Evolutionary conservation across 164 flowering plant genomes (phyloP).

Genomic region (Amborella trichopoda): DNA sequence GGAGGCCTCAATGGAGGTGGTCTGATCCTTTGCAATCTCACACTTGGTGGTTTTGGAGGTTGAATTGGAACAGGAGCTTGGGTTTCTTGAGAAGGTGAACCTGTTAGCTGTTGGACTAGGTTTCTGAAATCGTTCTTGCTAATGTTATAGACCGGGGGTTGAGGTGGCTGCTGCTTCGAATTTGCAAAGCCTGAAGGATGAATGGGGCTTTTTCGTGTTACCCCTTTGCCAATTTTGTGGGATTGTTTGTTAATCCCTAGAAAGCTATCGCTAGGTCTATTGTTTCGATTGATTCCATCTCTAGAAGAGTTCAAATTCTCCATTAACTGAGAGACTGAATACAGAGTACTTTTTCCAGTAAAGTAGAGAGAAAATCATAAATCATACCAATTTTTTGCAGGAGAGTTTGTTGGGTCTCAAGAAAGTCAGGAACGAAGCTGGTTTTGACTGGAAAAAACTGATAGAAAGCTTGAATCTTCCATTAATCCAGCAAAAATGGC

Average conservation of each 20-base stretch:
- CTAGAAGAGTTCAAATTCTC: conserved; percentile 30
- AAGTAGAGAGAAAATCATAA: too few species aligned
- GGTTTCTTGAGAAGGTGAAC: conserved; percentile 65
- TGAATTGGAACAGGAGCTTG: conserved; percentile 26
- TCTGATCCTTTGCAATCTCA: conserved; percentile 67
- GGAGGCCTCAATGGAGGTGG: conserved; percentile 70
- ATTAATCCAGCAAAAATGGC: too few species aligned
- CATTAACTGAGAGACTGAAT: too few species aligned
- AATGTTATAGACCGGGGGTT: conserved; percentile 89
- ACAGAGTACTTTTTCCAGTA: too few species aligned
- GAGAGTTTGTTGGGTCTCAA: too few species aligned
- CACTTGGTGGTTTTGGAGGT: conserved; percentile 56
- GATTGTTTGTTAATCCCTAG: conserved; percentile 68
- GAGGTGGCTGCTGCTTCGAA: conserved; percentile 52
- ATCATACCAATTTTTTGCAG: too few species aligned
- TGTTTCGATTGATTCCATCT: conserved; percentile 7
- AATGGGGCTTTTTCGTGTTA: conserved; percentile 77
- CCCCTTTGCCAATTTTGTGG: conserved; percentile 53
- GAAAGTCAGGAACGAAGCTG: too few species aligned
- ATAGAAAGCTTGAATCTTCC: too few species aligned
- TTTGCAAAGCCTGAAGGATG: conserved; percentile 67
- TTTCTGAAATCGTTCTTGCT: conserved; percentile 86
- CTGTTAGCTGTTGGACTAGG: conserved; percentile 88
- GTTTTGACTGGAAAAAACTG: too few species aligned
- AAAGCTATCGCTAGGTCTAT: conserved; percentile 47